Base-by-base conservation (phyloP, 768 basidiomycete genomes). In the Lentinus brumalis region DNA sequence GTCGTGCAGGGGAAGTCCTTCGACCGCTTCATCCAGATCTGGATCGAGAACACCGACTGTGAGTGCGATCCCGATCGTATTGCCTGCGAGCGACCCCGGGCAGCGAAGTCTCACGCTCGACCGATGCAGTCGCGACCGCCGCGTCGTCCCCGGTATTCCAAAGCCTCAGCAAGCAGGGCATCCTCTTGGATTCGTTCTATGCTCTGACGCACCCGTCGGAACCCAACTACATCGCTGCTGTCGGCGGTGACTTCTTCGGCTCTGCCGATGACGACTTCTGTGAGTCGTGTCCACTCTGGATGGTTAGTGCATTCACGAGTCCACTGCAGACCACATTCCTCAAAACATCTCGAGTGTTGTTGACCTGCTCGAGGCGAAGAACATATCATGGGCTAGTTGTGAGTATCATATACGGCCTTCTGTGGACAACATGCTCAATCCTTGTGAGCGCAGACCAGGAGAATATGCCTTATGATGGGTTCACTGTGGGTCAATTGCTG, bases 21-120 rank as follows among this genome's bases (percentile, higher is more conserved):
- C 60, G 75, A 82, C 61, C 74, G 82, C 6, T 77, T 85, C 73
- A 77, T 80, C 61, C 72, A 75, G 65, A 84, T 87, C 57, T 87
- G 83, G 83, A 74, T 88, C 40, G 86, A 87, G 69, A 88, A 87
- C 70, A 86, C 83, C 15, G 80, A 87, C 65, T 88, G 74, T 60
- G 69, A 63, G 45, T 57, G 21, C n/a, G 46, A 29, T 26, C 21
- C 46, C 46, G 46, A 21, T 21, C 46, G 10, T 26, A 6, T 26
- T 10, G 42, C 42, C 18, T 16, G 42, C 15, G 14, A 16, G 42
- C 42, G 42, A 44, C 42, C 42, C 8, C 9, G 42, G 42, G 15
- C 15, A 44, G 15, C 15, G 5, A 41, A 10, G 15, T 16, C 42
- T 44, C 42, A 44, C 42, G 14, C 15, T 6, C 4, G 4, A 8